Evolutionary conservation across 2,329 filamentous ascomycete species (phyloP), one percentile per base, ranked within the genome.

Genomic region (Laburnicola sp.): DNA sequence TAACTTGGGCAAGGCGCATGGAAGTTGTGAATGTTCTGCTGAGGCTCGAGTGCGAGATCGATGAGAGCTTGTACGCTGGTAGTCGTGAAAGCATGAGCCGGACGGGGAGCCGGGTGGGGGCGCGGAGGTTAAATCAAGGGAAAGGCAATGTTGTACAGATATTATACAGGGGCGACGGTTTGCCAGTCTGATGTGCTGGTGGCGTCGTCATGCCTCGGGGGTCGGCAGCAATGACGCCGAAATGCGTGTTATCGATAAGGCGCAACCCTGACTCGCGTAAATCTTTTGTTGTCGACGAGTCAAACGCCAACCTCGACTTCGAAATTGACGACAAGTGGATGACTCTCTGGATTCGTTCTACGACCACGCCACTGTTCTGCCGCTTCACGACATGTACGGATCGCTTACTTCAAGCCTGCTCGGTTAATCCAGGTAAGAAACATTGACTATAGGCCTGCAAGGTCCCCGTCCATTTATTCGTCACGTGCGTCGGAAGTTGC

Each of bases 1-100:
- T 74, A 71, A 77, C 74, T 68, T 76, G 72, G 28, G 69, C 61
- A 28, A 78, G 67, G 60, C 76, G 72, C 57, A 61, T 56, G 22
- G 57, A 64, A 10, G 48, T 58, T 26, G 57, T 50, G 21, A 57
- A 34, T 1, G 46, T 55, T 42, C 57, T 22, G 26, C n/a, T 48
- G 28, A 34, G 31, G 26, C 25, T 34, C n/a, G n/a, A n/a, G 7
- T 23, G 35, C 9, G 38, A 28, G 5, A n/a, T 28, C 26, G 34
- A 11, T 9, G 38, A 6, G 10, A 10, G 34, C 34, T 38, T 45
- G 34, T 26, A 28, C 26, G 34, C 34, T 30, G 26, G 32, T 23
- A 45, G n/a, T 53, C 48, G 51, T 50, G 47, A 45, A 43, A 61
- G 58, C 58, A 61, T 61, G 23, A 42, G 37, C 26, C 16, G 30